Conservation (phyloP, 2,329 filamentous ascomycete species). For the Pseudocercospora eumusae region DNA sequence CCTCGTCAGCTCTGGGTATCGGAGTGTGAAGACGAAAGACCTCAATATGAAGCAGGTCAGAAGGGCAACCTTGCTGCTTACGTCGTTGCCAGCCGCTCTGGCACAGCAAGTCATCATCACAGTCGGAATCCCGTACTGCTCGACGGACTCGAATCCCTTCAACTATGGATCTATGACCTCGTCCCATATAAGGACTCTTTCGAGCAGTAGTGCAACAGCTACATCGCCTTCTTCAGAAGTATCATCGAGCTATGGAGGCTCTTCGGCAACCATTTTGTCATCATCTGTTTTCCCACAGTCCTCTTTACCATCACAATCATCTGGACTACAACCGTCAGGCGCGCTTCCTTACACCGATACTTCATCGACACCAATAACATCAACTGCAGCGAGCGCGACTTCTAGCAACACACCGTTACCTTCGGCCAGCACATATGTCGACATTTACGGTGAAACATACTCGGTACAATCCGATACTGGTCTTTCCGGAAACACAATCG, state of each 20-base stretch:
- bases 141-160: background rate
- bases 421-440: constrained; percentile 6
- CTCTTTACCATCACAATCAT: background rate
- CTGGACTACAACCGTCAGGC: background rate
- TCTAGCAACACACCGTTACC: background rate
- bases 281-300: background rate
- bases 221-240: background rate
- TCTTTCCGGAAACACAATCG: constrained; percentile 9
- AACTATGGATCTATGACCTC: constrained; percentile 13
- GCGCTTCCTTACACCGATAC: background rate
- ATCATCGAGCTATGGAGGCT: background rate
- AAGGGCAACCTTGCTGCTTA: background rate
- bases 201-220: background rate
- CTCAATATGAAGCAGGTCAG: background rate
- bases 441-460: background rate
- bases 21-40: background rate
- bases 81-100: background rate
- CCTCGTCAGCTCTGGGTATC: background rate
- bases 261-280: background rate
- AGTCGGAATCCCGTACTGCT: constrained; percentile 7
- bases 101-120: constrained; percentile 6
- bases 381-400: background rate
- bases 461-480: background rate
- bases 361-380: background rate
- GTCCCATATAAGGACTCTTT: background rate